Conservation (phyloP, 805 yeast genomes). For the Wickerhamomyces xylosicus region DNA sequence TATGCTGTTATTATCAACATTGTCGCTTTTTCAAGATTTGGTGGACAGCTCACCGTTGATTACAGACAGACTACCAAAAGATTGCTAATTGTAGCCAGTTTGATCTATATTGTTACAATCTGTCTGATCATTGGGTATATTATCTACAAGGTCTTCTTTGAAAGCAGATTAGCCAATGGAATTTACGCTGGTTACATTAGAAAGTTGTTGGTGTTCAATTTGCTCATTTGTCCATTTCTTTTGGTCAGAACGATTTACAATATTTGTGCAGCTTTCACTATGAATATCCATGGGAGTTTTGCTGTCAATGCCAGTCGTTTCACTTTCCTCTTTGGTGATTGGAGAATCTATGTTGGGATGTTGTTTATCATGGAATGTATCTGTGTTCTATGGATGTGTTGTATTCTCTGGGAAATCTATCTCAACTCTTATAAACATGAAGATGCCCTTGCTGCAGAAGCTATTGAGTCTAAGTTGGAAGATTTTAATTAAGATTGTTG, state of each 20-base stretch:
- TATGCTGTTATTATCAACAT: not conserved
- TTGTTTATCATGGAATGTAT: not conserved
- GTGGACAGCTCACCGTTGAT: not conserved
- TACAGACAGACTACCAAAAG: not conserved
- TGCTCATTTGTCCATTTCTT: constrained; percentile 3
- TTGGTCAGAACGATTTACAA: constrained; percentile 1
- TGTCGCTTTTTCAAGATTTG: not conserved
- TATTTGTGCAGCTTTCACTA: constrained; percentile 7
- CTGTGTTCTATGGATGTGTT: not conserved
- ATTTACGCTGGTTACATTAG: constrained; percentile 1
- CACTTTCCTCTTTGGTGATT: constrained; percentile 1
- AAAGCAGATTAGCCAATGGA: not conserved
- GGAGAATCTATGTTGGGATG: not conserved
- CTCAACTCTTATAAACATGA: too few species aligned
- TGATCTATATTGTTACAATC: not conserved
- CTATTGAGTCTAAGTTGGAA: too few species aligned
- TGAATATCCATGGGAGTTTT: constrained; percentile 12
- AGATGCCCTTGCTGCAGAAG: too few species aligned
- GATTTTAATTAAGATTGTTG: too few species aligned
- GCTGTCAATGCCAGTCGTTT: not conserved
- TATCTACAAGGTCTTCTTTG: not conserved
- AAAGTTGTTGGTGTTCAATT: constrained; percentile 16
- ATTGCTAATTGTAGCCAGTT: not conserved
- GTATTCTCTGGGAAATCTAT: not conserved
- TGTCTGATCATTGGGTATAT: not conserved